A percentile compares a stretch with the other conserved stretches of the same genome.
Evolutionary conservation across 495 filamentous ascomycete genomes (phyloP).

Genomic region (Thozetella sp.): DNA sequence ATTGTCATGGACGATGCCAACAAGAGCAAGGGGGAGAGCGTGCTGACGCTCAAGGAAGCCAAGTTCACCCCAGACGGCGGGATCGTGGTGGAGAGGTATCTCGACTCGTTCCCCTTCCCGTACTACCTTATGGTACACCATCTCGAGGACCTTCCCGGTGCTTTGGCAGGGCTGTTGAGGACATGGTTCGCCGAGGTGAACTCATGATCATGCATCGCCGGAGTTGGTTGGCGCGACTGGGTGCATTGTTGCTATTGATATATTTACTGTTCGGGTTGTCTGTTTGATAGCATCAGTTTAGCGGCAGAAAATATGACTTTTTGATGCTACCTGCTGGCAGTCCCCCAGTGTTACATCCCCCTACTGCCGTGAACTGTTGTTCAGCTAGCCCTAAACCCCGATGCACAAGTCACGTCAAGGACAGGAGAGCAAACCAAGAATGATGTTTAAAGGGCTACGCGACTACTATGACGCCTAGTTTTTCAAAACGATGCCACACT

Average conservation of each 20-base stretch:
- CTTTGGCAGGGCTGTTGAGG: constrained; percentile 84
- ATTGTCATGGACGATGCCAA: constrained; percentile 86
- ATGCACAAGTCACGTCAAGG: too few species aligned
- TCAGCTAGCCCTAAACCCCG: too few species aligned
- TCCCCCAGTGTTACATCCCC: too few species aligned
- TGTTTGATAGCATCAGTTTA: too few species aligned
- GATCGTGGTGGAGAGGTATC: constrained; percentile 76
- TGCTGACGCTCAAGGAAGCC: constrained; percentile 80
- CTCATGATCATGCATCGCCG: constrained; percentile 16
- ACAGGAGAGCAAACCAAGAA: too few species aligned
- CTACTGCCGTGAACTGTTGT: too few species aligned
- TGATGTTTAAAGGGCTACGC: too few species aligned
- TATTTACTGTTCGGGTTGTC: background rate
- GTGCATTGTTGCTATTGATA: background rate
- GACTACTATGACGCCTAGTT: too few species aligned
- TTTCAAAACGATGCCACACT: too few species aligned
- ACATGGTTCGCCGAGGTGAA: constrained; percentile 96
- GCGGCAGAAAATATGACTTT: too few species aligned
- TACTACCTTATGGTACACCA: constrained; percentile 95
- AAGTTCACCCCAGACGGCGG: constrained; percentile 71
- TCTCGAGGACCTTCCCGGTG: constrained; percentile 85
- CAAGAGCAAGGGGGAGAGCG: constrained; percentile 47
- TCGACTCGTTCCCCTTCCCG: constrained; percentile 93
- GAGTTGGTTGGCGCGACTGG: too few species aligned
- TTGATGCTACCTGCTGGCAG: too few species aligned